phyloP scores from a whole-genome alignment of 2,329 filamentous ascomycete species.

The Fusarium odoratissimum region DNA sequence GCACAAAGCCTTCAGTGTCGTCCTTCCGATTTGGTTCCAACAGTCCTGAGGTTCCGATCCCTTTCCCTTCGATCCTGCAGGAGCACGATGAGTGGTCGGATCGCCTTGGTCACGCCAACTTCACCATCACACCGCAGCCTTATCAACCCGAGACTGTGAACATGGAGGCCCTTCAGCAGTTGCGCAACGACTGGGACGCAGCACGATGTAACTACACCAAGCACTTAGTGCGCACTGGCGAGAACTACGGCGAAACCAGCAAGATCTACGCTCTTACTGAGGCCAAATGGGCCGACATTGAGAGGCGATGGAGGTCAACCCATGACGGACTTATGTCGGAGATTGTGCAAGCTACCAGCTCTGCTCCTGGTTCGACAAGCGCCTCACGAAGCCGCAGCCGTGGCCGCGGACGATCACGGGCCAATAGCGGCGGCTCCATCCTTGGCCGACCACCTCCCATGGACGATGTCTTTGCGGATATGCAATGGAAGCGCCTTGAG shows the following conservation, averaged over 20 bases:
- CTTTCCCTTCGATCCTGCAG: conserved; percentile 73
- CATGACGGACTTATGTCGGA: conserved; percentile 73
- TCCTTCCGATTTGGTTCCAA: conserved; percentile 76
- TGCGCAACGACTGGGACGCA: conserved; percentile 83
- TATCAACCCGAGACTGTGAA: conserved; percentile 76
- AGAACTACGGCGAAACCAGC: conserved; percentile 91
- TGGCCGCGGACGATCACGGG: conserved; percentile 53
- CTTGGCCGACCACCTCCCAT: conserved; percentile 48
- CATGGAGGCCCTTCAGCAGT: conserved; percentile 66
- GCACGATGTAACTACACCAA: conserved; percentile 90
- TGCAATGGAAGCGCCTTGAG: conserved; percentile 60
- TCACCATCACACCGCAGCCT: conserved; percentile 84
- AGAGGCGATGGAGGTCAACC: conserved; percentile 77
- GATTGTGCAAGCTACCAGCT: conserved; percentile 54
- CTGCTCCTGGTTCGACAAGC: conserved; percentile 42
- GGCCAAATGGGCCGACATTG: conserved; percentile 87
- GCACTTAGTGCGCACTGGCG: conserved; percentile 86
- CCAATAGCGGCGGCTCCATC: conserved; percentile 57
- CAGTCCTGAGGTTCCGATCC: conserved; percentile 66
- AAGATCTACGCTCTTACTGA: conserved; percentile 88
- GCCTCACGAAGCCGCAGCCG: conserved; percentile 54
- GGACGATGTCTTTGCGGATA: conserved; percentile 55
- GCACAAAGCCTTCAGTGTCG: conserved; percentile 79
- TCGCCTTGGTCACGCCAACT: conserved; percentile 91
- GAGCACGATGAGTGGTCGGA: conserved; percentile 85